These are phyloP conservation scores for Trichophyton verrucosum DNA, from an alignment of 2,329 filamentous ascomycete genomes.

Conservation along the genomic window DNA sequence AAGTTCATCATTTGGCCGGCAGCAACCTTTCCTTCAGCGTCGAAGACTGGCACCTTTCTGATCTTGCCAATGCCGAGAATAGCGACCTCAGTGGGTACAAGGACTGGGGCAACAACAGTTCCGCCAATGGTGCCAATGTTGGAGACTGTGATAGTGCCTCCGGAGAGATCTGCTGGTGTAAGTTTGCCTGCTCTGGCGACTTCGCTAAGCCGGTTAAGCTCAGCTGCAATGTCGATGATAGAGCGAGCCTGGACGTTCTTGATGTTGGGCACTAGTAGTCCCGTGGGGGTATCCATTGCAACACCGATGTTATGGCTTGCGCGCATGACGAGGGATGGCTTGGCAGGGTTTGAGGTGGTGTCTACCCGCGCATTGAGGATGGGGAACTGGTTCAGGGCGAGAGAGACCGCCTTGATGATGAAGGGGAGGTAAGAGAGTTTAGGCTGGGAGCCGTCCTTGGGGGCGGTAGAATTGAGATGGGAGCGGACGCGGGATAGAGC, in stretches of 20 bases:
- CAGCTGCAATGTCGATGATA: constrained; percentile 63
- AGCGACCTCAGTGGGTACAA: constrained; percentile 80
- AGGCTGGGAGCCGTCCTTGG: constrained; percentile 41
- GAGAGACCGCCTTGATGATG: constrained; percentile 86
- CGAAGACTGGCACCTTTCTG: constrained; percentile 69
- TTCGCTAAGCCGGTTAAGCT: constrained; percentile 60
- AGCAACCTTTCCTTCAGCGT: constrained; percentile 45
- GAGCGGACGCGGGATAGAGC: constrained; percentile 58
- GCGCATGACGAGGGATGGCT: constrained; percentile 65
- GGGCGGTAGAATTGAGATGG: constrained; percentile 43
- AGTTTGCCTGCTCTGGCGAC: constrained; percentile 67
- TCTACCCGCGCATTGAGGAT: constrained; percentile 81
- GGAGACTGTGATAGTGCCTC: constrained; percentile 87
- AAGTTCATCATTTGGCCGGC: constrained; percentile 75
- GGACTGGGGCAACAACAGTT: constrained; percentile 79
- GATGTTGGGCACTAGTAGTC: constrained; percentile 83
- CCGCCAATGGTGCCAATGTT: constrained; percentile 95
- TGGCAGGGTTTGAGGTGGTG: constrained; percentile 42
- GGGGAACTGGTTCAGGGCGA: constrained; percentile 69
- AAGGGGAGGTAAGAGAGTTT: constrained; percentile 88
- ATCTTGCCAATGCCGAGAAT: constrained; percentile 82
- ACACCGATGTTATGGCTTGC: constrained; percentile 88
- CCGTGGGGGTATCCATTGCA: constrained; percentile 83
- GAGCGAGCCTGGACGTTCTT: constrained; percentile 67
- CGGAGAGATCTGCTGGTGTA: constrained; percentile 59